Evolutionary conservation across 805 yeast species (phyloP).

Genomic region (Candida broadrunensis): DNA sequence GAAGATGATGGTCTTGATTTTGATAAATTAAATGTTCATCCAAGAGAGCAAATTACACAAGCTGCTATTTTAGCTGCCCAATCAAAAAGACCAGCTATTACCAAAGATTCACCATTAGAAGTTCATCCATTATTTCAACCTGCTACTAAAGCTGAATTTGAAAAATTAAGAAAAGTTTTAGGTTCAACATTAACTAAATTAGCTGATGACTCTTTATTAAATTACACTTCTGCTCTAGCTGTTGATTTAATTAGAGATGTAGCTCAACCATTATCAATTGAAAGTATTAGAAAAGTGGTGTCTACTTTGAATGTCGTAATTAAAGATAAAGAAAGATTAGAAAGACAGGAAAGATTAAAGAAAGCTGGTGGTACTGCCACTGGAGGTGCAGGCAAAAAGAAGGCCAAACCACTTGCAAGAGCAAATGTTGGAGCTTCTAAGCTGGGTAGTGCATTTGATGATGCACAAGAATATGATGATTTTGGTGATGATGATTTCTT

Average conservation of each 20-base stretch:
- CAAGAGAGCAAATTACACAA: conserved; percentile 48
- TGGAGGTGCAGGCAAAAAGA: conserved; percentile 94
- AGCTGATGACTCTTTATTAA: conserved; percentile 58
- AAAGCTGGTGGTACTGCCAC: conserved; percentile 82
- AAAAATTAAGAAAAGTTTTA: conserved; percentile 45
- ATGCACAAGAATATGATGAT: conserved; percentile 49
- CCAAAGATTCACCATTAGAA: conserved; percentile 64
- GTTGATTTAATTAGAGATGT: conserved; percentile 85
- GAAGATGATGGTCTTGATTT: conserved; percentile 17
- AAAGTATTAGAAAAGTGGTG: conserved; percentile 78
- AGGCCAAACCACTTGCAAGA: conserved; percentile 78
- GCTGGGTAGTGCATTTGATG: conserved; percentile 57
- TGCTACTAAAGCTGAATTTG: conserved; percentile 66
- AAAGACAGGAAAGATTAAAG: conserved; percentile 81
- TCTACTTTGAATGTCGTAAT: conserved; percentile 78
- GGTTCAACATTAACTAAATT: conserved; percentile 20
- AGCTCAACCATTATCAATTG: conserved; percentile 75
- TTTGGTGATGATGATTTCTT: conserved; percentile 81
- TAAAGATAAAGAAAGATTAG: conserved; percentile 85
- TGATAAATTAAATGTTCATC: conserved; percentile 46
- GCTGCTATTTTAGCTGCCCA: conserved; percentile 39
- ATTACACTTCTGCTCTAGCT: conserved; percentile 73
- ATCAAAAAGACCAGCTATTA: conserved; percentile 31
- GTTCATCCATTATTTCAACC: conserved; percentile 84
- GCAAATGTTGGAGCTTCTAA: conserved; percentile 43